Conservation (phyloP, 228 moss, liverwort and hornwort genomes). For the Sphagnum magellanicum region DNA sequence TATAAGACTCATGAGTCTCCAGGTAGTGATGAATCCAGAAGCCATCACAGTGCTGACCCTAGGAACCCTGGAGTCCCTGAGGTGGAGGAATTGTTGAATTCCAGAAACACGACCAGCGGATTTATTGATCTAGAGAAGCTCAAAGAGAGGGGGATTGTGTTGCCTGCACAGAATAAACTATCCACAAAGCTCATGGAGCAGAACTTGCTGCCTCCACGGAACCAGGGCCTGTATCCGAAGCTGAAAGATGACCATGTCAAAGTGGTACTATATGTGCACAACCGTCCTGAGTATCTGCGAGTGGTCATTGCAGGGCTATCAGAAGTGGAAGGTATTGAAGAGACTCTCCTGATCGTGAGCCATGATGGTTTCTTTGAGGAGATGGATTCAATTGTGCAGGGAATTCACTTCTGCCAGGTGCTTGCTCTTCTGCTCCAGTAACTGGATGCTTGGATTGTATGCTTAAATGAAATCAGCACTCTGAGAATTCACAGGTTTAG, state of each 20-base stretch:
- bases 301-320: conserved; percentile 52
- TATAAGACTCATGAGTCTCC: background rate
- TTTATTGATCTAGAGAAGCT: conserved; percentile 27
- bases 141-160: conserved; percentile 16
- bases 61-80: no score
- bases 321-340: conserved; percentile 60
- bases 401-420: conserved; percentile 72
- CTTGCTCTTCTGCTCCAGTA: background rate
- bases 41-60: no score
- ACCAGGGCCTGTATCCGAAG: conserved; percentile 57
- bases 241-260: conserved; percentile 46
- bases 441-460: background rate
- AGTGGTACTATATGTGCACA: conserved; percentile 84
- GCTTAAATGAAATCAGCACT: no score
- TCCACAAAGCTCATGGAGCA: conserved; percentile 33
- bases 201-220: conserved; percentile 47
- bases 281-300: conserved; percentile 62
- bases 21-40: background rate
- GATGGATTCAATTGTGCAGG: conserved; percentile 74
- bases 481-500: no score
- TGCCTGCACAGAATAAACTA: conserved; percentile 37
- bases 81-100: no score
- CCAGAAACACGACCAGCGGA: background rate
- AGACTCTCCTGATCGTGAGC: conserved; percentile 81
- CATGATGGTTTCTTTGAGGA: conserved; percentile 83